Conservation (phyloP, 768 basidiomycete genomes). For the Hericium rajendrae region DNA sequence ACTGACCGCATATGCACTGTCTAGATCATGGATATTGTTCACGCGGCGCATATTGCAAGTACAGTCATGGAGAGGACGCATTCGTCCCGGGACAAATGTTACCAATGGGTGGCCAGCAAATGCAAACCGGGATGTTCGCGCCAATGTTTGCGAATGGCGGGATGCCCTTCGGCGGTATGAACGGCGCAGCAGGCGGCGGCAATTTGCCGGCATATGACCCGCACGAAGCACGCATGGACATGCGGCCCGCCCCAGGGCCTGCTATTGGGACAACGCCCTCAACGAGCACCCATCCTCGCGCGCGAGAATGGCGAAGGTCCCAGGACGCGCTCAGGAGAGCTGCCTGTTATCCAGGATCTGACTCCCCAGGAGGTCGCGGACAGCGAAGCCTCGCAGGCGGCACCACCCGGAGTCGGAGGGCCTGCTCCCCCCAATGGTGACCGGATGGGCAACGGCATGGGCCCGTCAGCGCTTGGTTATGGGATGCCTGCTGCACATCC, state of each 20-base stretch:
- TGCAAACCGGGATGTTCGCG: conserved; percentile 44
- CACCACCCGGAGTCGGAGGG: conserved; percentile 1
- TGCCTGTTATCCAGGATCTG: conserved; percentile 77
- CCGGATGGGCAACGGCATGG: conserved; percentile 1
- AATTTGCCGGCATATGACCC: conserved; percentile 58
- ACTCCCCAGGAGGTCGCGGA: conserved; percentile 43
- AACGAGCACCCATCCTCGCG: conserved; percentile 49
- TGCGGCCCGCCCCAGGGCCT: conserved; percentile 37
- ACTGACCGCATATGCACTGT: conserved; percentile 5
- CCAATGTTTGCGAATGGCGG: conserved; percentile 54
- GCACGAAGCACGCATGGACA: conserved; percentile 70
- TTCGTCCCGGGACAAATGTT: conserved; percentile 60
- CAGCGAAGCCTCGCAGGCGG: neutral
- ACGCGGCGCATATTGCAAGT: conserved; percentile 83
- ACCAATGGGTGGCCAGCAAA: conserved; percentile 36
- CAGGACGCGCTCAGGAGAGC: conserved; percentile 46
- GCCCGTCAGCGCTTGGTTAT: neutral
- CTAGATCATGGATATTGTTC: conserved; percentile 87
- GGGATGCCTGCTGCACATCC: neutral
- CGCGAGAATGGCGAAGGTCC: conserved; percentile 35
- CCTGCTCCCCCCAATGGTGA: neutral
- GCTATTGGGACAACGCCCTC: conserved; percentile 26
- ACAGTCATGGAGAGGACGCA: conserved; percentile 86
- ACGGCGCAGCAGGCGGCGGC: conserved; percentile 23
- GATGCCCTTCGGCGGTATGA: conserved; percentile 37